Percentiles rank a stretch among this genome's conserved stretches.
Evolutionary conservation across 306 rosid genomes (phyloP).

Genomic region (Vigna trinervia): DNA sequence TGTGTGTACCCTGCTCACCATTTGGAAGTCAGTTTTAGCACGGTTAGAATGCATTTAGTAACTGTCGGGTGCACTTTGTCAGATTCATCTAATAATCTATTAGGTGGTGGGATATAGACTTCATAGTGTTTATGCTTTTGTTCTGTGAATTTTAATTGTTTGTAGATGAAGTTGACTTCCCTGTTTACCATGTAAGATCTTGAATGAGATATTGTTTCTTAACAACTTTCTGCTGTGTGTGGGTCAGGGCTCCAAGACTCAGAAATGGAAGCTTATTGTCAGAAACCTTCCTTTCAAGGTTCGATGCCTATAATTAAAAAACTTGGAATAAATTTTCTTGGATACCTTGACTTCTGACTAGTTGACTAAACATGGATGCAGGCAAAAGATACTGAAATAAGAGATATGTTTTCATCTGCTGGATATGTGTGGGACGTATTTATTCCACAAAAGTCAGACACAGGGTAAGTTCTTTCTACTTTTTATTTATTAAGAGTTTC

Average conservation of each 20-base stretch:
- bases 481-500: constrained; percentile 23
- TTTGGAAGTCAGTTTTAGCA: constrained; percentile 29
- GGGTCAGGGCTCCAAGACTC: constrained; percentile 92
- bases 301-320: constrained; percentile 24
- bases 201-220: constrained; percentile 43
- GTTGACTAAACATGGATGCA: constrained; percentile 55
- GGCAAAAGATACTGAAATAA: constrained; percentile 74
- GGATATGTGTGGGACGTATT: constrained; percentile 94
- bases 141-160: constrained; percentile 33
- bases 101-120: neutral
- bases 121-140: constrained; percentile 28
- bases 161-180: constrained; percentile 3
- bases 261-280: constrained; percentile 89
- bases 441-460: constrained; percentile 74
- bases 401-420: constrained; percentile 66
- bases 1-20: constrained; percentile 4
- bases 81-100: constrained; percentile 32
- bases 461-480: constrained; percentile 62
- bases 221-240: constrained; percentile 39
- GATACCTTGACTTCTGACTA: constrained; percentile 44
- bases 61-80: constrained; percentile 10
- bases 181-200: constrained; percentile 6
- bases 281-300: constrained; percentile 98
- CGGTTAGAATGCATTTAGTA: constrained; percentile 20
- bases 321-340: constrained; percentile 31